Base-by-base conservation (phyloP, 371 early-diverging fungal genomes). In the Zychaea mexicana region DNA sequence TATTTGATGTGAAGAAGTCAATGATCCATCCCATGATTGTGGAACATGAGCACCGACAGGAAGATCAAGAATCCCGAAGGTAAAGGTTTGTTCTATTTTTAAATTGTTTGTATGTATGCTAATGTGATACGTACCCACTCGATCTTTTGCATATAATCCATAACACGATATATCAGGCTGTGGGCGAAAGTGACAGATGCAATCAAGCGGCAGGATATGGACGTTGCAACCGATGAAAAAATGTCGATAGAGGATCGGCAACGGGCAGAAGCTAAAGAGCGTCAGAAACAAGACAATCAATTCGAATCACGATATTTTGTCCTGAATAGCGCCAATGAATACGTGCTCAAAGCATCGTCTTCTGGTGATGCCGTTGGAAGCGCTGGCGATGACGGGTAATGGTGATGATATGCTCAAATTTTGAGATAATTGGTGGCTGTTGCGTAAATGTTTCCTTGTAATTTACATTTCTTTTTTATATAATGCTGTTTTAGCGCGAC, bases 101-200 rank as follows among this genome's bases (percentile, higher is more conserved):
- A 49, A 7, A 17, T 46, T 46, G n/a, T 13, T 17, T 46, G n/a
- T 7, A 46, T 46, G 6, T 15, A 46, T 46, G 7, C 1, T n/a
- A 46, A 46, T 46, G 21, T 46, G n/a, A 2, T 22, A 2, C 15
- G 15, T 36, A 2, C n/a, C n/a, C n/a, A n/a, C n/a, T n/a, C n/a
- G n/a, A n/a, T n/a, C n/a, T n/a, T n/a, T n/a, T n/a, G n/a, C n/a
- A n/a, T n/a, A n/a, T n/a, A n/a, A n/a, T n/a, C n/a, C n/a, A n/a
- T n/a, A n/a, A n/a, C n/a, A n/a, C n/a, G n/a, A n/a, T n/a, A n/a
- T n/a, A n/a, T n/a, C 24, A 89, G 92, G 19, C 72, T 95, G 57
- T 96, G 97, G 97, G 75, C 80, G 53, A 77, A 89, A 45, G 87
- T 94, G 32, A 94, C 96, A 8, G 79, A 71, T 24, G 94, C 90